Base-by-base conservation (phyloP, 2,329 filamentous ascomycete species). In the Davidsoniella australis region DNA sequence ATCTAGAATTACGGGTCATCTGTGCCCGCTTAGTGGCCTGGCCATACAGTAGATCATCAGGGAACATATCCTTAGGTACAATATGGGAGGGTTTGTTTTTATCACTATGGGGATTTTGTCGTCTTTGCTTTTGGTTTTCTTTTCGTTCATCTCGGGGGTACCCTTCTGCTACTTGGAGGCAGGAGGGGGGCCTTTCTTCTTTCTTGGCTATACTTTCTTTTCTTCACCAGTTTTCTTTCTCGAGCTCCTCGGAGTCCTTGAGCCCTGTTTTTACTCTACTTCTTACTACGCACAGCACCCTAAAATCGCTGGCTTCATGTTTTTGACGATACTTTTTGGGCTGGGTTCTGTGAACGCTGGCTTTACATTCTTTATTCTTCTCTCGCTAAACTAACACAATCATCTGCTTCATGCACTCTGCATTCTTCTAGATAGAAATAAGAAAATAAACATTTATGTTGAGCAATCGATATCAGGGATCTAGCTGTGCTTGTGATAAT, bases 281-380 rank as follows among this genome's bases (percentile, higher is more conserved):
- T 37, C 18, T 48, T 37, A n/a, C 43, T 33, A 33, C 26, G 10
- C 26, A 33, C 26, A 33, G 26, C 26, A 33, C 26, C 26, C 14
- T 42, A 16, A 26, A 20, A 26, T n/a, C 24, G 16, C 16, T 26
- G 24, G 23, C 24, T 40, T 45, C 43, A 6, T 40, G 39, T 38
- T 14, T 20, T 48, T 29, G 23, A 45, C 10, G 26, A 33, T 33
- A n/a, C 26, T 33, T n/a, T 50, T 16, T 26, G 26, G 23, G 24
- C 26, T n/a, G 36, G 45, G 45, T 48, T 51, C 45, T 51, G 45
- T 17, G 42, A 48, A 51, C 36, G 20, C 18, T 4, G 29, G 44
- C 44, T 23, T 14, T 8, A 9, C n/a, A n/a, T 18, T 37, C n/a
- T 18, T 38, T 16, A 36, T 16, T 17, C 26, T 33, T 33, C 6